Conservation (phyloP, 1,139 yeast species). For the Kurtzmaniella quercitrusa region DNA sequence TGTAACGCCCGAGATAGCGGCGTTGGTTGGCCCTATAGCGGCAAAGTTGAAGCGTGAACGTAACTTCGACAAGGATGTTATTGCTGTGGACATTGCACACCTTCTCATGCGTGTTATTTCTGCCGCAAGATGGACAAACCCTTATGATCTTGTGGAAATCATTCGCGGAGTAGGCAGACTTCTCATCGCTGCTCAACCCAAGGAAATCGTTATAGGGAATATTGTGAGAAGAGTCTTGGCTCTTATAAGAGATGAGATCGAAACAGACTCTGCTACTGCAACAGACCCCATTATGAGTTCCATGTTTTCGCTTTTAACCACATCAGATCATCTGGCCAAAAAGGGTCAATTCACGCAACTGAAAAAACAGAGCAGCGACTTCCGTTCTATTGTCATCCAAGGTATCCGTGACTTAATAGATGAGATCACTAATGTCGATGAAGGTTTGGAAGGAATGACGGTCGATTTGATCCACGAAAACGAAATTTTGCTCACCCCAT, state of each 20-base stretch:
- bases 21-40: constrained; percentile 38
- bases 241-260: constrained; percentile 81
- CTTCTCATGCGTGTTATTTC: constrained; percentile 85
- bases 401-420: constrained; percentile 92
- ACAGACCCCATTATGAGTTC: constrained; percentile 65
- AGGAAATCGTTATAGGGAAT: constrained; percentile 86
- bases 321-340: constrained; percentile 24
- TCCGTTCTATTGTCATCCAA: constrained; percentile 85
- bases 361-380: constrained; percentile 54
- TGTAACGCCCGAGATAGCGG: constrained; percentile 31
- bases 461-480: constrained; percentile 93
- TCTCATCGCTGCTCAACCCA: constrained; percentile 62
- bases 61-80: constrained; percentile 65
- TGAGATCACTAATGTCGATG: constrained; percentile 86
- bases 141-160: constrained; percentile 65
- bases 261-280: constrained; percentile 34
- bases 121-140: constrained; percentile 80
- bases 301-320: constrained; percentile 84
- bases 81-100: constrained; percentile 86
- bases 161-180: constrained; percentile 63
- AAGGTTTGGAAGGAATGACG: constrained; percentile 85
- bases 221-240: constrained; percentile 87
- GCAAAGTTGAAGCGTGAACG: constrained; percentile 66
- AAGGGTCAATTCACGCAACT: constrained; percentile 26
- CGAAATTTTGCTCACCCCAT: constrained; percentile 87